A percentile compares a stretch with the other conserved stretches of the same genome.
Conservation (phyloP, 805 yeast species). For the Candida ficus region DNA sequence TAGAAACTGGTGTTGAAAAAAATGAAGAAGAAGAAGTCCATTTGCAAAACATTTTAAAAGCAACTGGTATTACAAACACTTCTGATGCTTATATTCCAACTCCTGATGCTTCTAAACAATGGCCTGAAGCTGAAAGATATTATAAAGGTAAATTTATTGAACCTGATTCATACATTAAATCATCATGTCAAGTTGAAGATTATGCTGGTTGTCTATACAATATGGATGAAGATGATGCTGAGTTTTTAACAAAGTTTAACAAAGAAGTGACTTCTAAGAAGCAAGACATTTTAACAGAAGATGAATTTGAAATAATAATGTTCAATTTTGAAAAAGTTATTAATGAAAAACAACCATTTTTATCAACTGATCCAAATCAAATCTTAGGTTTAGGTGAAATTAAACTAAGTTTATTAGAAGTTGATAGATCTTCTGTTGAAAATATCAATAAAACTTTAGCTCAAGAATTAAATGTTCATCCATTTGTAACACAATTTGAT, state of each 20-base stretch:
- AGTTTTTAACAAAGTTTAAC: slow-evolving; percentile 46
- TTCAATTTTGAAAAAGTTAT: slow-evolving; percentile 70
- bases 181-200: slow-evolving; percentile 95
- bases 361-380: slow-evolving; percentile 78
- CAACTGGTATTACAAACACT: slow-evolving; percentile 62
- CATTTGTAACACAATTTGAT: slow-evolving; percentile 55
- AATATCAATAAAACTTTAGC: slow-evolving; percentile 54
- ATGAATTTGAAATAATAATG: slow-evolving; percentile 78
- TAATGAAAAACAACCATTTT: slow-evolving; percentile 80
- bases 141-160: slow-evolving; percentile 62
- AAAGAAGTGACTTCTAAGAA: slow-evolving; percentile 23
- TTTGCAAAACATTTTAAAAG: slow-evolving; percentile 84
- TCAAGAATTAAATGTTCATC: slow-evolving; percentile 47
- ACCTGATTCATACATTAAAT: slow-evolving; percentile 79
- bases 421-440: slow-evolving; percentile 44
- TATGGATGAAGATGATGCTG: slow-evolving; percentile 87
- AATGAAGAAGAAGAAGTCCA: slow-evolving; percentile 97
- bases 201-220: slow-evolving; percentile 80
- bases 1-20: slow-evolving; percentile 97
- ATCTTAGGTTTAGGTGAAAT: slow-evolving; percentile 68
- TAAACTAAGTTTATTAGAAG: slow-evolving; percentile 41
- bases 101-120: slow-evolving; percentile 83
- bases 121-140: slow-evolving; percentile 72
- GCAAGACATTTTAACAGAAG: slow-evolving; percentile 51
- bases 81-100: slow-evolving; percentile 76